Base-by-base conservation (phyloP, 805 yeast species). In the Yarrowia porcina region DNA sequence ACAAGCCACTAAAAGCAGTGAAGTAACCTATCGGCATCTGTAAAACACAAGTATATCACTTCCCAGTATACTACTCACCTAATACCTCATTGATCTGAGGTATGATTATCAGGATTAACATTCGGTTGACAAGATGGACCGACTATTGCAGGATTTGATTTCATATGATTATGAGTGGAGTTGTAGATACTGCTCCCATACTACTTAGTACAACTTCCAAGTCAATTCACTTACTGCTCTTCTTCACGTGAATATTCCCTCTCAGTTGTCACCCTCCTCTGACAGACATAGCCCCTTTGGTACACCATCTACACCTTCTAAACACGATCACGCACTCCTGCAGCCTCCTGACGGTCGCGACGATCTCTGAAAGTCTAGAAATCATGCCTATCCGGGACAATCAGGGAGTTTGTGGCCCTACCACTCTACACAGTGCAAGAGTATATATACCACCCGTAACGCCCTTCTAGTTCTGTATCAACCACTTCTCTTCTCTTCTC, bases 141-240 rank as follows among this genome's bases (percentile, higher is more conserved):
- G 54, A 47, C 35, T 27, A 36, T 36, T 30, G 52, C 36, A 45
- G 52, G 27, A 18, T 3, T 4, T 28, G 3, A 25, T 28, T 45
- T 45, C 52, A 45, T 45, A 45, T 45, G 52, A 45, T 45, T 28
- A n/a, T n/a, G n/a, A n/a, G n/a, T n/a, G n/a, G n/a, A n/a, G n/a
- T n/a, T n/a, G n/a, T n/a, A n/a, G n/a, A n/a, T n/a, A n/a, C n/a
- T n/a, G n/a, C n/a, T n/a, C n/a, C n/a, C n/a, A n/a, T n/a, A n/a
- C n/a, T n/a, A n/a, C n/a, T n/a, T n/a, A n/a, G n/a, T n/a, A n/a
- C n/a, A n/a, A n/a, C n/a, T n/a, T n/a, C n/a, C n/a, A n/a, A n/a
- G n/a, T n/a, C n/a, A n/a, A n/a, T n/a, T n/a, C n/a, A n/a, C n/a
- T n/a, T n/a, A n/a, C n/a, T n/a, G n/a, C n/a, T n/a, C n/a, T n/a